Percentiles rank a stretch among this genome's conserved stretches.
Evolutionary conservation across 306 rosid genomes (phyloP).

Genomic region (Pyrus bretschneideri): DNA sequence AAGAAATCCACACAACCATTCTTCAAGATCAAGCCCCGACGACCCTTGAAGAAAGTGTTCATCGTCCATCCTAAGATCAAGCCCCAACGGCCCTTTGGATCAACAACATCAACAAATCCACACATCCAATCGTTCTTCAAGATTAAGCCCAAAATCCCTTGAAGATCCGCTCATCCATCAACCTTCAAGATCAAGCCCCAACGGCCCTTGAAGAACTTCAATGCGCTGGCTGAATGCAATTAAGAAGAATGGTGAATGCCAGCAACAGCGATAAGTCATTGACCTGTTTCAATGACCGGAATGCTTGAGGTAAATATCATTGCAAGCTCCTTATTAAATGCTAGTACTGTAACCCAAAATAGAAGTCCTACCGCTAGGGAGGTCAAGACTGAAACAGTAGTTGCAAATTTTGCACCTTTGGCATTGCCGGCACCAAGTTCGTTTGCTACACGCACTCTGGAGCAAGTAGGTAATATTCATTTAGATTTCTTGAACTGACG

Average conservation of each 20-base stretch:
- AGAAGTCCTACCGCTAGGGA: slow-evolving; percentile 46
- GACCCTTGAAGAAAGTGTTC: too few species aligned
- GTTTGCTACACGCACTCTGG: slow-evolving; percentile 63
- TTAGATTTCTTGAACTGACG: not conserved
- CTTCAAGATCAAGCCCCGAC: too few species aligned
- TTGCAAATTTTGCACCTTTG: slow-evolving; percentile 61
- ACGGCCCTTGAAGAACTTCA: too few species aligned
- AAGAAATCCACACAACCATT: too few species aligned
- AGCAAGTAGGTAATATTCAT: not conserved
- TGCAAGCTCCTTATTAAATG: slow-evolving; percentile 46
- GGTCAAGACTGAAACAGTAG: slow-evolving; percentile 40
- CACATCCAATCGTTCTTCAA: too few species aligned
- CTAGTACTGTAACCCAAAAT: slow-evolving; percentile 38
- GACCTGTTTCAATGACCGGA: slow-evolving; percentile 38
- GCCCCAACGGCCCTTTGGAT: too few species aligned
- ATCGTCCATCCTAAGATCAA: too few species aligned
- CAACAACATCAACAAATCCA: too few species aligned
- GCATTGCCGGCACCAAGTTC: slow-evolving; percentile 69
- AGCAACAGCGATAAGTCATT: slow-evolving; percentile 48
- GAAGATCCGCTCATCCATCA: too few species aligned
- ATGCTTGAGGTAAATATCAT: slow-evolving; percentile 51
- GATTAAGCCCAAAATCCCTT: too few species aligned
- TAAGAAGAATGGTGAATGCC: slow-evolving; percentile 56
- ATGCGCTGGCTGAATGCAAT: slow-evolving; percentile 59
- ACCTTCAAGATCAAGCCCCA: too few species aligned